Percentiles rank a stretch among this genome's conserved stretches.
phyloP scores from a whole-genome alignment of 2,329 filamentous ascomycete genomes.

The Ceratocystis diversiconidia region DNA sequence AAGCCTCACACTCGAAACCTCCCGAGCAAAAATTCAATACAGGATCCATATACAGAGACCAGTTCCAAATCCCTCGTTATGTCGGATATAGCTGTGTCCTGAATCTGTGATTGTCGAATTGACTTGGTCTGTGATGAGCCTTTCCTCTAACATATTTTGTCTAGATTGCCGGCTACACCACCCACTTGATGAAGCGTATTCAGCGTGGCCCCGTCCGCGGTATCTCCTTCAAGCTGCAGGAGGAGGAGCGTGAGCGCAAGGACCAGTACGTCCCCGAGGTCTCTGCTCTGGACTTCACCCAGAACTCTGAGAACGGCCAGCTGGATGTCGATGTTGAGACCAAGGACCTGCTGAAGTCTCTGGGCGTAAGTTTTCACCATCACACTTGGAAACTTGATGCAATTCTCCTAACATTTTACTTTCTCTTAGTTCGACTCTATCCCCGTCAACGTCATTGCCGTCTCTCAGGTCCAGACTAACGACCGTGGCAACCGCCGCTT shows the following conservation, averaged over 20 bases:
- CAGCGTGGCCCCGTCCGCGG: constrained; percentile 97
- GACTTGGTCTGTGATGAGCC: constrained; percentile 7
- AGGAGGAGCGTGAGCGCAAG: constrained; percentile 99
- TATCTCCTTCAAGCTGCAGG: constrained; percentile 99
- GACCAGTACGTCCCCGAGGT: constrained; percentile 99
- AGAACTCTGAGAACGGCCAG: constrained; percentile 83
- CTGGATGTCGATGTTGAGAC: constrained; percentile 94
- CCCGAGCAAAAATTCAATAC: not conserved
- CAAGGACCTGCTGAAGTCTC: constrained; percentile 96
- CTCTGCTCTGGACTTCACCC: constrained; percentile 94
- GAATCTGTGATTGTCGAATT: not conserved
- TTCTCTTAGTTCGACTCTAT: constrained; percentile 77
- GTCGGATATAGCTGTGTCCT: not conserved
- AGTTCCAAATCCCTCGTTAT: not conserved
- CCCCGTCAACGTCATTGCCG: constrained; percentile 86
- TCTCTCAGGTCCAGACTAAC: constrained; percentile 72
- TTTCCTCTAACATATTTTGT: constrained; percentile 5
- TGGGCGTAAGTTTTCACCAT: constrained; percentile 62
- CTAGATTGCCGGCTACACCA: constrained; percentile 95
- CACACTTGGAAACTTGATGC: not conserved
- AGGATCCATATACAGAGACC: not conserved
- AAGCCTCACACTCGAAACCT: not conserved
- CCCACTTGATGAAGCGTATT: constrained; percentile 99
- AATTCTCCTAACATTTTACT: constrained; percentile 4
- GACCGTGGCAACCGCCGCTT: constrained; percentile 70